phyloP scores from a whole-genome alignment of 495 filamentous ascomycete genomes.

The Parachaetomium inaequale region DNA sequence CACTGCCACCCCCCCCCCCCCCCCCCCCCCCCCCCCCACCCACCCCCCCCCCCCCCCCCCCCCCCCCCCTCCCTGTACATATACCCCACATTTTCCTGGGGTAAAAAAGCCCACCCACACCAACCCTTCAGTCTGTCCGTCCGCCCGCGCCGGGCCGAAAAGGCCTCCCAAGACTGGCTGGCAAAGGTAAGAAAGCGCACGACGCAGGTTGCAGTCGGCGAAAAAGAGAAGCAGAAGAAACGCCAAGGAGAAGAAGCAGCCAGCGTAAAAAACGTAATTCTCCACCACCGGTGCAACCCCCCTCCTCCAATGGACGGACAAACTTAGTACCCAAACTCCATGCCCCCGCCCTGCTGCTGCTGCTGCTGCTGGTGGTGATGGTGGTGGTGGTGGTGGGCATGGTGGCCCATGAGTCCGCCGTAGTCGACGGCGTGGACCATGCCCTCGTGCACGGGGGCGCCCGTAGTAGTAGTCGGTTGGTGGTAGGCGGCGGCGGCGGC shows the following conservation, averaged over 20 bases:
- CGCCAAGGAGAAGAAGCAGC: not conserved
- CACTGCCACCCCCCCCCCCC: not conserved
- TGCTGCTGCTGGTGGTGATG: not conserved
- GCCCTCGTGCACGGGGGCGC: conserved; percentile 6
- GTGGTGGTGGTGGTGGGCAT: conserved; percentile 3
- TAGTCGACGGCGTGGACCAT: conserved; percentile 18
- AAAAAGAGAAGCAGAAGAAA: not conserved
- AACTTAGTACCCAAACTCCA: conserved; percentile 22
- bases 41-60: too few species aligned
- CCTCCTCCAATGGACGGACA: too few species aligned
- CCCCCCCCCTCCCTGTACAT: not conserved
- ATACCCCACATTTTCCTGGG: conserved; percentile 15
- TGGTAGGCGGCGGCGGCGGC: conserved; percentile 18
- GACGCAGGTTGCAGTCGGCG: not conserved
- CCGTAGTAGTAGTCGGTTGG: not conserved
- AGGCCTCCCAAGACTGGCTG: conserved; percentile 1
- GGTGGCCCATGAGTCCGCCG: conserved; percentile 16
- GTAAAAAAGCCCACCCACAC: not conserved
- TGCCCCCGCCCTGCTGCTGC: conserved; percentile 11
- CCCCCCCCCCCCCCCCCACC: too few species aligned
- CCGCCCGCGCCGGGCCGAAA: conserved; percentile 2
- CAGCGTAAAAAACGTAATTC: too few species aligned
- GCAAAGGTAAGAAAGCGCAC: not conserved
- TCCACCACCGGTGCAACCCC: too few species aligned
- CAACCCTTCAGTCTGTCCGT: not conserved